Evolutionary conservation across 106 monocot genomes (phyloP).

Genomic region (Dendrobium huoshanense): DNA sequence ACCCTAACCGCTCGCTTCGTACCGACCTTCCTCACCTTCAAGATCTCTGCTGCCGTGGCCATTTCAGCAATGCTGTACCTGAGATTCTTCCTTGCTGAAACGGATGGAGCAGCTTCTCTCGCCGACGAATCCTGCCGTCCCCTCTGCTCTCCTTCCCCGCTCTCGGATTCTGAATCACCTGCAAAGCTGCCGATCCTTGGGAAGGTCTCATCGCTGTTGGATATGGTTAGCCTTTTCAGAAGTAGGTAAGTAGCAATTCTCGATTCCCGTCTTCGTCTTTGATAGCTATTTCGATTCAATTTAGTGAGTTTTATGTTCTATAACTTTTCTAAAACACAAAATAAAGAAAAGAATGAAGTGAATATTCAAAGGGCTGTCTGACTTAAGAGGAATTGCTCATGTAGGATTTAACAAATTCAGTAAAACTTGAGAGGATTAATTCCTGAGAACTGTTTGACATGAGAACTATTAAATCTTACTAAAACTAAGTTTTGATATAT

Average conservation of each 20-base stretch:
- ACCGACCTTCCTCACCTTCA: constrained; percentile 50
- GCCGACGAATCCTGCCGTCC: constrained; percentile 30
- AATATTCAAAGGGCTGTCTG: neutral
- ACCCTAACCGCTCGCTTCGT: constrained; percentile 66
- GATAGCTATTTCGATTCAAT: no score
- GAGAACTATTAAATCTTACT: no score
- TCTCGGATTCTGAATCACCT: constrained; percentile 14
- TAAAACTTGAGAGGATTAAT: no score
- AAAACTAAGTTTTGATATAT: no score
- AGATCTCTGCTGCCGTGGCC: constrained; percentile 53
- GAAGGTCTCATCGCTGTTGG: constrained; percentile 27
- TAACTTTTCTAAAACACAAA: neutral
- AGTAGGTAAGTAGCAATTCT: constrained; percentile 48
- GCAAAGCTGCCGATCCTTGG: constrained; percentile 19
- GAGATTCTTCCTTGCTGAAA: constrained; percentile 59
- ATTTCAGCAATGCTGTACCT: constrained; percentile 55
- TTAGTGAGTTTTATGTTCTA: no score
- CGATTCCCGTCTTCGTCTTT: neutral
- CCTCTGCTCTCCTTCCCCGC: constrained; percentile 19
- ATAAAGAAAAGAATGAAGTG: neutral
- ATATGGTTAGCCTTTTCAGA: constrained; percentile 63
- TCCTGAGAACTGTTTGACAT: no score
- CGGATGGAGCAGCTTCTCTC: constrained; percentile 10
- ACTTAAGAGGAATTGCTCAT: no score
- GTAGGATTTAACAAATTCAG: no score